Conservation (phyloP, 352 stramenopile genomes). For the Phytophthora tentaculata region DNA sequence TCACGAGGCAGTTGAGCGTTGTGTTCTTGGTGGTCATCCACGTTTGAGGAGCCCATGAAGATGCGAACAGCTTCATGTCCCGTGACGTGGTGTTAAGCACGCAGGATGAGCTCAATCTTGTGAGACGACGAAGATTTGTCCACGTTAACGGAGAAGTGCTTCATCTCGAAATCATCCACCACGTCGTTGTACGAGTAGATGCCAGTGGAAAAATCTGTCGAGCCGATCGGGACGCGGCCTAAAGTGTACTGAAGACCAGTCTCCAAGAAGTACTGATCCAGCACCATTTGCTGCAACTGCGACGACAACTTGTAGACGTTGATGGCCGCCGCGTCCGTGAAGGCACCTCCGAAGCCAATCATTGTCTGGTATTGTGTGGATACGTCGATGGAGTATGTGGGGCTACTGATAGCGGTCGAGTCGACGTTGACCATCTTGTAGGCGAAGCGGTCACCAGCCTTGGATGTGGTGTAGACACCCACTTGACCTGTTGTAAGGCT, state of each 20-base stretch:
- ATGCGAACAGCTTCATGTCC: slow-evolving; percentile 77
- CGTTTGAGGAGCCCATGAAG: slow-evolving; percentile 80
- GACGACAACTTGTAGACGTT: slow-evolving; percentile 78
- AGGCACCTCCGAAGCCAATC: slow-evolving; percentile 87
- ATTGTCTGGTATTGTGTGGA: slow-evolving; percentile 79
- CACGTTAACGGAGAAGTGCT: slow-evolving; percentile 82
- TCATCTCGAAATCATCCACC: slow-evolving; percentile 79
- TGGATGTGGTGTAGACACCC: slow-evolving; percentile 54
- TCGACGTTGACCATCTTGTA: slow-evolving; percentile 43
- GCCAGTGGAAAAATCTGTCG: slow-evolving; percentile 83
- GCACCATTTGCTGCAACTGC: slow-evolving; percentile 62
- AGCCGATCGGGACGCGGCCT: slow-evolving; percentile 85
- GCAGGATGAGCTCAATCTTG: slow-evolving; percentile 79
- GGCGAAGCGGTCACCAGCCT: slow-evolving; percentile 51
- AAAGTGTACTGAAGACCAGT: slow-evolving; percentile 83
- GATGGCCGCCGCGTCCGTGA: slow-evolving; percentile 89
- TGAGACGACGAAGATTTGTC: slow-evolving; percentile 66
- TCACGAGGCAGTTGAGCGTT: slow-evolving; percentile 62
- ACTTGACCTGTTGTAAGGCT: slow-evolving; percentile 45
- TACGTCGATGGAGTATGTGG: slow-evolving; percentile 59
- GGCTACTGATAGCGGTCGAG: slow-evolving; percentile 28
- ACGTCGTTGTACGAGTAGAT: slow-evolving; percentile 90
- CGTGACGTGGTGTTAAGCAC: slow-evolving; percentile 44
- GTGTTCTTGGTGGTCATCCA: slow-evolving; percentile 89
- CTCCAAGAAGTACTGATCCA: slow-evolving; percentile 84